A percentile compares a stretch with the other conserved stretches of the same genome.
Evolutionary conservation across 2,329 filamentous ascomycete species (phyloP).

Genomic region (Scedosporium boydii): DNA sequence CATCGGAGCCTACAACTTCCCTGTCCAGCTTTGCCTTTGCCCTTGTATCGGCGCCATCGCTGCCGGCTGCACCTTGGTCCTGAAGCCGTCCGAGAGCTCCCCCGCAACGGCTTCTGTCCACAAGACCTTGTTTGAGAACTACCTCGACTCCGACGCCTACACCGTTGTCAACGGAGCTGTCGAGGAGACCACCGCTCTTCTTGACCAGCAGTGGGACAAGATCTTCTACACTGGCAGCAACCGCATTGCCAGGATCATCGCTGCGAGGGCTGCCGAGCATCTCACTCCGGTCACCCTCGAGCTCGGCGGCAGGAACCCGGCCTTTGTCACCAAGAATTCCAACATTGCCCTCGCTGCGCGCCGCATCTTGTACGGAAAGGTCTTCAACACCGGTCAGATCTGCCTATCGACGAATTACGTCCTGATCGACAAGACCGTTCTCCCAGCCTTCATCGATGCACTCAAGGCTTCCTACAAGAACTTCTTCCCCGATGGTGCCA

Average conservation of each 20-base stretch:
- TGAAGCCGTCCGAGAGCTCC: conserved; percentile 85
- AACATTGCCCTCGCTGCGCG: conserved; percentile 73
- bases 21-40: conserved; percentile 67
- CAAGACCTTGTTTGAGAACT: conserved; percentile 65
- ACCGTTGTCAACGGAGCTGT: conserved; percentile 71
- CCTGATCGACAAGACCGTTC: conserved; percentile 65
- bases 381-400: conserved; percentile 77
- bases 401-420: conserved; percentile 93
- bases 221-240: conserved; percentile 90
- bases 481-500: conserved; percentile 77
- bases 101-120: conserved; percentile 69
- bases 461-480: conserved; percentile 62
- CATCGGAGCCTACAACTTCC: conserved; percentile 93
- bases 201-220: conserved; percentile 93
- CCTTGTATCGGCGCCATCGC: conserved; percentile 85
- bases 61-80: conserved; percentile 77
- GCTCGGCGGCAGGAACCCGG: conserved; percentile 85
- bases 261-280: conserved; percentile 80
- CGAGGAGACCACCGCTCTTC: conserved; percentile 68
- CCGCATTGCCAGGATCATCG: conserved; percentile 73
- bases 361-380: conserved; percentile 82
- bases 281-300: conserved; percentile 84
- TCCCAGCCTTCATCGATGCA: conserved; percentile 63
- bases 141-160: conserved; percentile 71
- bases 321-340: conserved; percentile 78